Conservation (phyloP, 1,284 basidiomycete genomes). For the Laetiporus sulphureus region DNA sequence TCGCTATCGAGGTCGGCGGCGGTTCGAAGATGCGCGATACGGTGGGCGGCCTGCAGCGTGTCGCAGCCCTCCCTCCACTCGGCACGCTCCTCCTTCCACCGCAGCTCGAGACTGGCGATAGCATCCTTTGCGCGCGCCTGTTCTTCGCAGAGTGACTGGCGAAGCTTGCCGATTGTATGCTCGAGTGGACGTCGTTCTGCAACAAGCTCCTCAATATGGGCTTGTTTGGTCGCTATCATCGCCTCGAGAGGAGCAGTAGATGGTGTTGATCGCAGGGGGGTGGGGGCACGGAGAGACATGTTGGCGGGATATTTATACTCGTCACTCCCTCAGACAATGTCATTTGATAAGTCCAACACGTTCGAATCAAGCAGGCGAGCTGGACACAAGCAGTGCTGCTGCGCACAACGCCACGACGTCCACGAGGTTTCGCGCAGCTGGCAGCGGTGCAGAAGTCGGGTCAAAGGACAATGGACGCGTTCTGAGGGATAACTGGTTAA, state of each 20-base stretch:
- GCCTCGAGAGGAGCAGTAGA: conserved; percentile 40
- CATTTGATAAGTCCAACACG: too few species aligned
- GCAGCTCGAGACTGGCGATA: conserved; percentile 36
- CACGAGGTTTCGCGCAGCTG: too few species aligned
- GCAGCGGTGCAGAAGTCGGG: too few species aligned
- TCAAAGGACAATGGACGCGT: too few species aligned
- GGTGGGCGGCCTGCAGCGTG: conserved; percentile 52
- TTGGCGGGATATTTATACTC: too few species aligned
- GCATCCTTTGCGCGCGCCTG: conserved; percentile 36
- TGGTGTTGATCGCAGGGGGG: conserved; percentile 16
- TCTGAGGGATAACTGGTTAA: too few species aligned
- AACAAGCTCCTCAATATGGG: conserved; percentile 63
- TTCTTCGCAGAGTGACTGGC: conserved; percentile 28
- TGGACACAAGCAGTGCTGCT: too few species aligned
- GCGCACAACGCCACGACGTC: too few species aligned
- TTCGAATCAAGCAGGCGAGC: too few species aligned
- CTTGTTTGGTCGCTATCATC: conserved; percentile 46
- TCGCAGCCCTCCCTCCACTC: conserved; percentile 59
- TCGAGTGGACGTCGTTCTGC: conserved; percentile 57
- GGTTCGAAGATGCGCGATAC: conserved; percentile 53
- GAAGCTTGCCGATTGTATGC: conserved; percentile 38
- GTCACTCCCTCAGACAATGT: too few species aligned
- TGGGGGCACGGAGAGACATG: conserved; percentile 19
- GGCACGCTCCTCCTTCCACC: conserved; percentile 44
- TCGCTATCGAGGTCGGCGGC: conserved; percentile 47